phyloP scores from a whole-genome alignment of 768 basidiomycete genomes.

The Pisolithus orientalis region DNA sequence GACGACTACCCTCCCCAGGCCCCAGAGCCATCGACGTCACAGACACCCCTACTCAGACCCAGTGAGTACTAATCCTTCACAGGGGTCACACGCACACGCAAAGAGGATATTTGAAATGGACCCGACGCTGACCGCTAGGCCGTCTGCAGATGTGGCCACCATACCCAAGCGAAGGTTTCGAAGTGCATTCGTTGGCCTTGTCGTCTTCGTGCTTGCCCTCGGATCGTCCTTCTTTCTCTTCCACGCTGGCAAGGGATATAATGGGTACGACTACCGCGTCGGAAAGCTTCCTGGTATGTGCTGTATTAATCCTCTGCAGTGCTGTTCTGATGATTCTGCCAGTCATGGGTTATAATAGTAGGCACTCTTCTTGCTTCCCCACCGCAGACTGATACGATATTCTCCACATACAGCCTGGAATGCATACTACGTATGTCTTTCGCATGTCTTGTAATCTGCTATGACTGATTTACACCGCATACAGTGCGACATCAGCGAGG shows the following conservation, averaged over 20 bases:
- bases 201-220: conserved; percentile 16
- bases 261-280: conserved; percentile 12
- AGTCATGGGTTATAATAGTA: conserved; percentile 66
- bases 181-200: conserved; percentile 2
- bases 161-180: conserved; percentile 2
- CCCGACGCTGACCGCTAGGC: background rate
- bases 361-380: conserved; percentile 11
- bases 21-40: too few relatives aligned
- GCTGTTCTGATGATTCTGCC: background rate
- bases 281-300: conserved; percentile 32
- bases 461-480: background rate
- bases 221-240: conserved; percentile 13
- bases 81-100: too few relatives aligned
- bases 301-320: background rate
- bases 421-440: conserved; percentile 48
- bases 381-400: conserved; percentile 2
- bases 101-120: background rate
- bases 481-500: conserved; percentile 56
- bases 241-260: conserved; percentile 1
- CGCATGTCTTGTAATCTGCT: background rate
- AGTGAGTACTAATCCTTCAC: too few relatives aligned
- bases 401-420: conserved; percentile 49
- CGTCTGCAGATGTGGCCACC: background rate
- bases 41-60: too few relatives aligned
- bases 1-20: background rate